Evolutionary conservation across 345 rosid species (phyloP).

Genomic region (Combretum micranthum): DNA sequence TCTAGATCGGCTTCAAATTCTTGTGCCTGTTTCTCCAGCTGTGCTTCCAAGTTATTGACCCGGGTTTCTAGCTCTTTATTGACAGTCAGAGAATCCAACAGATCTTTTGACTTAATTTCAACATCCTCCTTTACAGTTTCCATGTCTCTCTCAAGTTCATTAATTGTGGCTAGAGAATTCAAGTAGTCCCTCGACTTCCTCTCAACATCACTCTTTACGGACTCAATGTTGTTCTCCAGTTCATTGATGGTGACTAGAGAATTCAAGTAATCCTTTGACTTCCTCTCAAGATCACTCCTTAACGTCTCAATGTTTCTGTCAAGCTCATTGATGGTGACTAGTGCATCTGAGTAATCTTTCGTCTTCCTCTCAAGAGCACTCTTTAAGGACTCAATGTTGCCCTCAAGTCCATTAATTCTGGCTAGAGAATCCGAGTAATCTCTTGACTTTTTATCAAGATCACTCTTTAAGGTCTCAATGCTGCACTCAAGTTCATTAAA

Average conservation of each 20-base stretch:
- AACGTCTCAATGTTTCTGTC: conserved; percentile 7
- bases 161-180: conserved; percentile 13
- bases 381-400: conserved; percentile 19
- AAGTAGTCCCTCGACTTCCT: conserved; percentile 16
- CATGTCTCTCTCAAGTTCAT: conserved; percentile 25
- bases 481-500: conserved; percentile 20
- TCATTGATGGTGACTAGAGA: conserved; percentile 17
- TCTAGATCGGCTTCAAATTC: conserved; percentile 60
- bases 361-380: conserved; percentile 18
- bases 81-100: conserved; percentile 37
- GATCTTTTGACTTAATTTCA: conserved; percentile 32
- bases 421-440: too few species aligned
- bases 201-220: conserved; percentile 22
- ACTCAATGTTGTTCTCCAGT: conserved; percentile 15
- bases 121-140: conserved; percentile 44
- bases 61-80: conserved; percentile 44
- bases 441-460: conserved; percentile 34
- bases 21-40: conserved; percentile 50
- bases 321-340: too few species aligned
- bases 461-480: conserved; percentile 38
- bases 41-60: conserved; percentile 57
- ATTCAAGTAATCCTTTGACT: conserved; percentile 18
- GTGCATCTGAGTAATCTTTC: conserved; percentile 6
- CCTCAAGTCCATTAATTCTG: conserved; percentile 13
- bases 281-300: conserved; percentile 21